Evolutionary conservation across 305 asterid species (phyloP).

Genomic region (Solanum aculeatissimum): DNA sequence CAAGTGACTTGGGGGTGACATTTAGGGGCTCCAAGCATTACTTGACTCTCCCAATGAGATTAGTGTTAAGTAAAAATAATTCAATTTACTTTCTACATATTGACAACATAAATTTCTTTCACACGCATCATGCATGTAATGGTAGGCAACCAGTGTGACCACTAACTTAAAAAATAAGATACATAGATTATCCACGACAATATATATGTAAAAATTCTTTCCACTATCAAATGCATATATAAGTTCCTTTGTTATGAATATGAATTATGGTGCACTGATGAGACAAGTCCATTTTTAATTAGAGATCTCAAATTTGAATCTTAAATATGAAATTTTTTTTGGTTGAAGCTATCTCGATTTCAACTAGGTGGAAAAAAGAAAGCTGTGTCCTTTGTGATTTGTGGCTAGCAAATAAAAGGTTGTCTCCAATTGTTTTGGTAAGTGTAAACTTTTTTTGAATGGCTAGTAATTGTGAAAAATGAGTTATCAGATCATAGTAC

Average conservation of each 20-base stretch:
- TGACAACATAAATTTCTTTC: background rate
- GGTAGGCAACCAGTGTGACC: background rate
- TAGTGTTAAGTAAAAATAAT: background rate
- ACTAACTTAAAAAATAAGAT: background rate
- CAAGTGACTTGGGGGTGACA: background rate
- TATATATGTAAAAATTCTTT: background rate
- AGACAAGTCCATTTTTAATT: too few species aligned
- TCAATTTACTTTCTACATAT: background rate
- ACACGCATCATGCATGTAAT: background rate
- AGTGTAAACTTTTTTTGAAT: background rate
- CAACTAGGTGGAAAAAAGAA: too few species aligned
- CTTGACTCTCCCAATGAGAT: conserved; percentile 25
- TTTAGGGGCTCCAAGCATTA: conserved; percentile 50
- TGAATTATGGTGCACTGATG: too few species aligned
- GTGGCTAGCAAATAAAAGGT: background rate
- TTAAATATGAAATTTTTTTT: too few species aligned
- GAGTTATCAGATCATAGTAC: background rate
- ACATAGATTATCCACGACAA: background rate
- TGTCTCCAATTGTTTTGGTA: background rate
- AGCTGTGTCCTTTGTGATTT: background rate
- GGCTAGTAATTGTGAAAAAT: background rate
- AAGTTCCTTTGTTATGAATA: background rate
- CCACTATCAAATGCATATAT: background rate
- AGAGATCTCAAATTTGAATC: too few species aligned
- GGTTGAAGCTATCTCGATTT: too few species aligned